phyloP scores from a whole-genome alignment of 257 asterid species.

The Penstemon barbatus region DNA sequence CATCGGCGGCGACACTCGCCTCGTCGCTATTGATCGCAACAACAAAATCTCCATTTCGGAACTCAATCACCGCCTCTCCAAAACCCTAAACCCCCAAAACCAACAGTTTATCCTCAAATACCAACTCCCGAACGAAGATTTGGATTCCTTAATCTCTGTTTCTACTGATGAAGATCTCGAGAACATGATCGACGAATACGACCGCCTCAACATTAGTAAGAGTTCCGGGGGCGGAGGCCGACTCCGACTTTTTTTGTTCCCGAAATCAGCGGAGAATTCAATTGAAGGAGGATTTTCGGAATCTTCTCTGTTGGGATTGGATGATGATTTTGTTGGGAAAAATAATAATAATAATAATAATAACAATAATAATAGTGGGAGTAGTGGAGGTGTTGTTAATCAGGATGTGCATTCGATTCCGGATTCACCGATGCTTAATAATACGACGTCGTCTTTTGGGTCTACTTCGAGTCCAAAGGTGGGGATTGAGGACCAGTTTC shows the following conservation, averaged over 20 bases:
- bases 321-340: constrained; percentile 48
- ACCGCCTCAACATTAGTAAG: constrained; percentile 39
- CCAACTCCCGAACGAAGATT: constrained; percentile 84
- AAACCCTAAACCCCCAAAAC: constrained; percentile 52
- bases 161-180: not conserved
- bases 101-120: constrained; percentile 65
- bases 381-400: constrained; percentile 4
- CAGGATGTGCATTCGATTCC: constrained; percentile 43
- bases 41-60: constrained; percentile 50
- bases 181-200: not conserved
- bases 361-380: too few relatives aligned
- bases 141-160: constrained; percentile 30
- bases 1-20: not conserved
- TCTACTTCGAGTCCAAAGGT: constrained; percentile 63
- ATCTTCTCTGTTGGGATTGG: constrained; percentile 72
- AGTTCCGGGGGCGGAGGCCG: constrained; percentile 36
- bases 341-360: not conserved
- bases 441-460: constrained; percentile 74
- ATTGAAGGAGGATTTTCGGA: constrained; percentile 59
- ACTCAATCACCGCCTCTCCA: constrained; percentile 68
- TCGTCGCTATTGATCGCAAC: constrained; percentile 68
- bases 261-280: constrained; percentile 13
- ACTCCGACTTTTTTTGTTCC: constrained; percentile 59
- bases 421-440: constrained; percentile 81
- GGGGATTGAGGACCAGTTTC: constrained; percentile 83